phyloP scores from a whole-genome alignment of 148 eudicot genomes.

The Oxyria digyna region DNA sequence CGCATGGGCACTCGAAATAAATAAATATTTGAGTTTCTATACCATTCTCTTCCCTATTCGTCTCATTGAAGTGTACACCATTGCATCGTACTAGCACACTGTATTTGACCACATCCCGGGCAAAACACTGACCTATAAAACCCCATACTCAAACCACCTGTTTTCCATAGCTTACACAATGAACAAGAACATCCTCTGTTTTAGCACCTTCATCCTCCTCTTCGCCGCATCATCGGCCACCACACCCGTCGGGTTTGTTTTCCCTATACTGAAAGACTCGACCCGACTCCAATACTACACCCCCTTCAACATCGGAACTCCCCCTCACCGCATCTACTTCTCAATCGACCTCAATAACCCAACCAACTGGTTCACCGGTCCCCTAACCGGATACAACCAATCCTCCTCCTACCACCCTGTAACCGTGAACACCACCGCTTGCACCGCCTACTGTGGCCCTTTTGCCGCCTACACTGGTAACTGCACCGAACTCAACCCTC shows the following conservation, averaged over 20 bases:
- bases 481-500: not conserved
- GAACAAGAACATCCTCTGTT: too few species aligned
- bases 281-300: slow-evolving; percentile 23
- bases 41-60: too few species aligned
- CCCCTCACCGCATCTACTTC: slow-evolving; percentile 11
- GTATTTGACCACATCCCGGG: too few species aligned
- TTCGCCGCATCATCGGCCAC: not conserved
- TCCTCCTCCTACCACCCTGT: slow-evolving; percentile 12
- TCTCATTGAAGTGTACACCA: too few species aligned
- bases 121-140: too few species aligned
- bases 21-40: too few species aligned
- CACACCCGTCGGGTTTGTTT: slow-evolving; percentile 3
- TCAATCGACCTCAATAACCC: slow-evolving; percentile 12
- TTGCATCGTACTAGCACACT: too few species aligned
- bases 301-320: slow-evolving; percentile 17
- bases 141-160: too few species aligned
- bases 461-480: not conserved
- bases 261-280: slow-evolving; percentile 23
- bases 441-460: slow-evolving; percentile 7
- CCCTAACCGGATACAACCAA: slow-evolving; percentile 10
- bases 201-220: too few species aligned
- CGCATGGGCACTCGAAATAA: too few species aligned
- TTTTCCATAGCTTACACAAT: too few species aligned
- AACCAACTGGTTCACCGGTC: slow-evolving; percentile 13
- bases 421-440: slow-evolving; percentile 6